Conservation (phyloP, 345 rosid genomes). For the Aquilaria malaccensis region DNA sequence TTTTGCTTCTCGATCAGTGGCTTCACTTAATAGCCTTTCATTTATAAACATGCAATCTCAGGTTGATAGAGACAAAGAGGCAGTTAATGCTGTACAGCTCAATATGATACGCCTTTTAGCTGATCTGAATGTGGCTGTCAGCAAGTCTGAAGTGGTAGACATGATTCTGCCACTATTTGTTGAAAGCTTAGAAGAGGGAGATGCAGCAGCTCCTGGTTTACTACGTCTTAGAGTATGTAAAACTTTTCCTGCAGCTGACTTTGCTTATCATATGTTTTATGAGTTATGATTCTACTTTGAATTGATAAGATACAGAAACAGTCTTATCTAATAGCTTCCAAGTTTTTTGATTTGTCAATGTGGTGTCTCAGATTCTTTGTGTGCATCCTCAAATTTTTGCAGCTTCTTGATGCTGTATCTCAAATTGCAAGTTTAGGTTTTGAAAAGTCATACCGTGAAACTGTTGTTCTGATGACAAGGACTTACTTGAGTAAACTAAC, state of each 20-base stretch:
- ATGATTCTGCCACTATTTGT: slow-evolving; percentile 95
- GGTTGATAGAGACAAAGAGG: slow-evolving; percentile 81
- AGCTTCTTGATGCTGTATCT: slow-evolving; percentile 99
- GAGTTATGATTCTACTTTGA: slow-evolving; percentile 5
- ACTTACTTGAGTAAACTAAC: slow-evolving; percentile 80
- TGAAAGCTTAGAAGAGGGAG: slow-evolving; percentile 99
- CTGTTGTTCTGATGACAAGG: slow-evolving; percentile 92
- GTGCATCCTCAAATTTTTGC: slow-evolving; percentile 24
- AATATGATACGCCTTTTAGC: slow-evolving; percentile 86
- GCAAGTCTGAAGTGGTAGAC: slow-evolving; percentile 94
- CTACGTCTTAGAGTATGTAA: slow-evolving; percentile 81
- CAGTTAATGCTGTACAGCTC: slow-evolving; percentile 73
- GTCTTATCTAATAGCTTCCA: slow-evolving; percentile 8
- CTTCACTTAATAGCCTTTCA: neutral
- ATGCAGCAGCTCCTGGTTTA: slow-evolving; percentile 82
- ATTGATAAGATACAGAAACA: slow-evolving; percentile 11
- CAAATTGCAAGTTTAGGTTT: slow-evolving; percentile 95
- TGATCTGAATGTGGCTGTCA: slow-evolving; percentile 84
- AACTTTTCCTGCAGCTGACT: slow-evolving; percentile 24
- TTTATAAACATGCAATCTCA: slow-evolving; percentile 30
- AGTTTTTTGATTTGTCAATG: slow-evolving; percentile 16
- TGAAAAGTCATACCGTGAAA: slow-evolving; percentile 98
- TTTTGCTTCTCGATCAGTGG: too few species aligned
- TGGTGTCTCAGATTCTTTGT: slow-evolving; percentile 21
- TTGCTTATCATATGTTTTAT: slow-evolving; percentile 16